These are phyloP conservation scores for Typha latifolia DNA, from an alignment of 176 grass and related monocot species.

Conservation along the genomic window DNA sequence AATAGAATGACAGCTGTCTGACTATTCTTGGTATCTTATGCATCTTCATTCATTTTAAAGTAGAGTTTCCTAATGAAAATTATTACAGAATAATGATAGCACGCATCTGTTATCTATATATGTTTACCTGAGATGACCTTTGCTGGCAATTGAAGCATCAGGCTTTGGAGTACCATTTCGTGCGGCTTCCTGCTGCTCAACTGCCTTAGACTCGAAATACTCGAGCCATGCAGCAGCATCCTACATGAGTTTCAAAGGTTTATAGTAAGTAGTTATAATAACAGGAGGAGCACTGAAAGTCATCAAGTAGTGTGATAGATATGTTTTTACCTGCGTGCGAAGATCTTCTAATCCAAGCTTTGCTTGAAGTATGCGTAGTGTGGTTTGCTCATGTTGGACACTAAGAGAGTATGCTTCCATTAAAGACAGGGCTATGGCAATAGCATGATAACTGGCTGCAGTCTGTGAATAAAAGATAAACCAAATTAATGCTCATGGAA, in stretches of 20 bases:
- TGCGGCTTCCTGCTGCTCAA: slow-evolving; percentile 99
- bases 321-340: slow-evolving; percentile 62
- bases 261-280: background rate
- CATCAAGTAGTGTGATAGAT: background rate
- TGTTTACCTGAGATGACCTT: slow-evolving; percentile 90
- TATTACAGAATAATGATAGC: background rate
- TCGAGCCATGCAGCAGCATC: slow-evolving; percentile 98
- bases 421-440: slow-evolving; percentile 94
- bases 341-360: slow-evolving; percentile 99
- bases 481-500: background rate
- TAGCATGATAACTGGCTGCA: slow-evolving; percentile 97
- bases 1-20: no score
- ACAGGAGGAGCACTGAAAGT: background rate
- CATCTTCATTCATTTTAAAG: background rate
- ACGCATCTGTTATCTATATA: background rate
- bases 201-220: slow-evolving; percentile 93
- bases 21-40: background rate
- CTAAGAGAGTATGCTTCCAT: slow-evolving; percentile 99
- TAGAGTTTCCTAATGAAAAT: background rate
- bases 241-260: slow-evolving; percentile 33
- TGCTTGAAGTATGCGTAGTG: slow-evolving; percentile 85
- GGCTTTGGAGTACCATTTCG: slow-evolving; percentile 97
- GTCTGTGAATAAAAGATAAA: slow-evolving; percentile 57
- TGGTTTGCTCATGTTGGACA: slow-evolving; percentile 99
- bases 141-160: slow-evolving; percentile 98